A percentile compares a stretch with the other conserved stretches of the same genome.
Conservation (phyloP, 306 rosid species). For the Urtica urens region DNA sequence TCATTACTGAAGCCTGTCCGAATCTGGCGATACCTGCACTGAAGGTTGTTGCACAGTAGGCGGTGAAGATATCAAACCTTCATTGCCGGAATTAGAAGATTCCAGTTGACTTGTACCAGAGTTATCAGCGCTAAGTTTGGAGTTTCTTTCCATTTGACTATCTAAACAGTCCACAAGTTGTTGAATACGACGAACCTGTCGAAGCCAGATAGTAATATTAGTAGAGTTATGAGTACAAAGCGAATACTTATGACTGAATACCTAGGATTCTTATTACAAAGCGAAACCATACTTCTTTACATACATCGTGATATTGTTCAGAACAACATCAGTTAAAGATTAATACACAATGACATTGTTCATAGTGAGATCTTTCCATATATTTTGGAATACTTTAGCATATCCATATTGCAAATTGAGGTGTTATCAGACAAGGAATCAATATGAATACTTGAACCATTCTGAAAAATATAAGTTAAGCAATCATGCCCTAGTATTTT, state of each 20-base stretch:
- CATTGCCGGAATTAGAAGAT: constrained; percentile 51
- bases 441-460: too few relatives aligned
- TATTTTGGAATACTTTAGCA: neutral
- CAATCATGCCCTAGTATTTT: too few relatives aligned
- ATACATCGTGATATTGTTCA: neutral
- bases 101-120: constrained; percentile 57
- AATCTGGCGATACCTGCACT: constrained; percentile 30
- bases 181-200: constrained; percentile 77
- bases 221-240: constrained; percentile 10
- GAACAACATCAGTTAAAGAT: neutral
- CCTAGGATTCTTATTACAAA: too few relatives aligned
- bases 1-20: constrained; percentile 39
- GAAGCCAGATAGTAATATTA: constrained; percentile 1
- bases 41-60: constrained; percentile 40
- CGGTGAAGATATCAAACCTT: constrained; percentile 51
- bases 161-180: constrained; percentile 53
- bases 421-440: too few relatives aligned
- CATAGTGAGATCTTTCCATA: neutral
- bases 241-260: too few relatives aligned
- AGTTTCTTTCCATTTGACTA: constrained; percentile 44
- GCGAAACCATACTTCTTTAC: too few relatives aligned
- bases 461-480: too few relatives aligned
- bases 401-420: too few relatives aligned
- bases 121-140: constrained; percentile 34
- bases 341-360: neutral